Percentiles rank a stretch among this genome's conserved stretches.
These are phyloP conservation scores for Penicillium hesseltinei DNA, from an alignment of 2,329 filamentous ascomycete genomes.

Conservation along the genomic window DNA sequence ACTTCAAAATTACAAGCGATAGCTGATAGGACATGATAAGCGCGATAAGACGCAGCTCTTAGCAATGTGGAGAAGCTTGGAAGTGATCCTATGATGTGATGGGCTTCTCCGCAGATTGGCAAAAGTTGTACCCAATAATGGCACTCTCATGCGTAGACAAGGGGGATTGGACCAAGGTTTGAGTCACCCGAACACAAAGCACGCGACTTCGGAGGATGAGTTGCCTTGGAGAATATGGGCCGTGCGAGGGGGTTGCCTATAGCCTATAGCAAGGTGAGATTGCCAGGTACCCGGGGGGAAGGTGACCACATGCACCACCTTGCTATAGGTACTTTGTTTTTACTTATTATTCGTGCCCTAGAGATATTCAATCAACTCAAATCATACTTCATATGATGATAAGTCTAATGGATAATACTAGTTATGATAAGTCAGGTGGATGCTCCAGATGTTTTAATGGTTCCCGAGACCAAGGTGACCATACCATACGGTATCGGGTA, in stretches of 20 bases:
- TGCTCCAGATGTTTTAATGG: background rate
- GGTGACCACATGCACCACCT: conserved; percentile 3
- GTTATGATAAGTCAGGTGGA: background rate
- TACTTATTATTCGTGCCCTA: background rate
- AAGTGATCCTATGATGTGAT: conserved; percentile 10
- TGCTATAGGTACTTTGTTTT: background rate
- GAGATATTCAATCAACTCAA: background rate
- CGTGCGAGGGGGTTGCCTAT: conserved; percentile 7
- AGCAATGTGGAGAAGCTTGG: conserved; percentile 14
- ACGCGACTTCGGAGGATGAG: conserved; percentile 24
- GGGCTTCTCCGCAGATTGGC: conserved; percentile 8
- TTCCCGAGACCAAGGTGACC: conserved; percentile 9
- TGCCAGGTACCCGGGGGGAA: conserved; percentile 21
- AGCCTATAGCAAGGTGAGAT: background rate
- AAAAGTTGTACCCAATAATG: conserved; percentile 6
- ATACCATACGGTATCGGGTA: conserved; percentile 15
- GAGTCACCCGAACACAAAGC: conserved; percentile 19
- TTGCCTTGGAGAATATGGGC: conserved; percentile 17
- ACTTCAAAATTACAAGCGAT: background rate
- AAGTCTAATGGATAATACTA: background rate
- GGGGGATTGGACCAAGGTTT: background rate
- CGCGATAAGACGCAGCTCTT: conserved; percentile 14
- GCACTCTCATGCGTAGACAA: background rate
- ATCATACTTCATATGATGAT: background rate
- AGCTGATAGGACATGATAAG: conserved; percentile 20